These are phyloP conservation scores for Neopestalotiopsis sp. DNA, from an alignment of 2,329 filamentous ascomycete species.

Conservation along the genomic window DNA sequence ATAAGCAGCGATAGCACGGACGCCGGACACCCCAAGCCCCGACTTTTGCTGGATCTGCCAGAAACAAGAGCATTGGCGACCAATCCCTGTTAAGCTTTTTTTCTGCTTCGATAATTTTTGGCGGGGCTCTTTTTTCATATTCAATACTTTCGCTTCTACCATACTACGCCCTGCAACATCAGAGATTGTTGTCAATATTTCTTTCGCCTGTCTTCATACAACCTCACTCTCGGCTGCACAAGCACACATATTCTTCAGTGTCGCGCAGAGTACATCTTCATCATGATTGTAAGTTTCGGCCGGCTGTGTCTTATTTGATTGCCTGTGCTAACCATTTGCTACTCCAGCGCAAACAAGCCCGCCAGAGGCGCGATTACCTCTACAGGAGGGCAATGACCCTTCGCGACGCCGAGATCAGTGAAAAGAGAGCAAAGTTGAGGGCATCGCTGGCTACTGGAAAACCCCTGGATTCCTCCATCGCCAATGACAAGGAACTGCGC, in stretches of 20 bases:
- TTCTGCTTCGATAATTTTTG: background rate
- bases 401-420: constrained; percentile 88
- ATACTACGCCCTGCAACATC: background rate
- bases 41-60: background rate
- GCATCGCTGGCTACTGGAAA: constrained; percentile 88
- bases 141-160: background rate
- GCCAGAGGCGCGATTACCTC: constrained; percentile 84
- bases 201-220: background rate
- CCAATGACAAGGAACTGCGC: constrained; percentile 82
- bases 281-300: constrained; percentile 27
- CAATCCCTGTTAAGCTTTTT: constrained; percentile 1
- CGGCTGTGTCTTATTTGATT: background rate
- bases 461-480: constrained; percentile 79
- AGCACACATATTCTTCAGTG: background rate
- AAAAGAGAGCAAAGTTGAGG: constrained; percentile 87
- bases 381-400: constrained; percentile 79
- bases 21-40: background rate
- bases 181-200: background rate
- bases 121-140: background rate
- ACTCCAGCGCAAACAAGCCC: constrained; percentile 67
- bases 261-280: background rate
- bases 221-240: background rate
- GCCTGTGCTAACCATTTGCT: background rate
- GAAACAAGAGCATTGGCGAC: background rate
- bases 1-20: constrained; percentile 13